These are phyloP conservation scores for Termitomyces sp. DNA, from an alignment of 768 basidiomycete genomes.

Conservation along the genomic window DNA sequence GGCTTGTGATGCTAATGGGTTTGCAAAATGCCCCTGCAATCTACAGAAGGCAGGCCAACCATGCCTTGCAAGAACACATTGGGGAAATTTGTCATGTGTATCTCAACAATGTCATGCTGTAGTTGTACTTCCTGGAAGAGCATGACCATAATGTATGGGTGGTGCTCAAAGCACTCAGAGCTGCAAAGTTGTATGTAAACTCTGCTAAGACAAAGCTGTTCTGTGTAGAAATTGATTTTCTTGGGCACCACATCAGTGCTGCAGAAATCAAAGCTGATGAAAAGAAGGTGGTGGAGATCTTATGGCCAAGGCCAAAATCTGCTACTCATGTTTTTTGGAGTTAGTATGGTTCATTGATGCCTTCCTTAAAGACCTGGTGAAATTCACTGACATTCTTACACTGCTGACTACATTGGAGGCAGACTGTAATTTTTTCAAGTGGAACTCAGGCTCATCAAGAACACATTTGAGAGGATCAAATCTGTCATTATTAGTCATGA, in stretches of 20 bases:
- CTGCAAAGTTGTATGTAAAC: not conserved
- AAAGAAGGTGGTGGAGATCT: not conserved
- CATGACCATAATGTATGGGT: not conserved
- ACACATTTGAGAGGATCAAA: not conserved
- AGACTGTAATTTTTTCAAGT: not conserved
- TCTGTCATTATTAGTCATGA: not conserved
- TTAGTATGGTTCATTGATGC: not conserved
- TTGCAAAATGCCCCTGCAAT: not conserved
- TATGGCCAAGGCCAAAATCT: not conserved
- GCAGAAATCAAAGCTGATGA: not conserved
- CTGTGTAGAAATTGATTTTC: not conserved
- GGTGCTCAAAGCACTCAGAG: not conserved
- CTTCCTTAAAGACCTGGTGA: not conserved
- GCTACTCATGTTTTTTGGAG: not conserved
- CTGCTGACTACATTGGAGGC: not conserved
- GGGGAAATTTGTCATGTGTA: not conserved
- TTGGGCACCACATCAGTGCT: not conserved
- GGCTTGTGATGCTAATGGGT: not conserved
- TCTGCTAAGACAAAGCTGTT: not conserved
- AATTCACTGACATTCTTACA: not conserved
- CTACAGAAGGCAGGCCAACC: not conserved
- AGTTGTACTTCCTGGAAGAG: not conserved
- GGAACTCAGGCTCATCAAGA: not conserved
- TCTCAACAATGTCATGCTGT: not conserved
- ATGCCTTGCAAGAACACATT: too few species aligned